phyloP scores from a whole-genome alignment of 2,329 filamentous ascomycete species.

The Fusarium pseudograminearum region DNA sequence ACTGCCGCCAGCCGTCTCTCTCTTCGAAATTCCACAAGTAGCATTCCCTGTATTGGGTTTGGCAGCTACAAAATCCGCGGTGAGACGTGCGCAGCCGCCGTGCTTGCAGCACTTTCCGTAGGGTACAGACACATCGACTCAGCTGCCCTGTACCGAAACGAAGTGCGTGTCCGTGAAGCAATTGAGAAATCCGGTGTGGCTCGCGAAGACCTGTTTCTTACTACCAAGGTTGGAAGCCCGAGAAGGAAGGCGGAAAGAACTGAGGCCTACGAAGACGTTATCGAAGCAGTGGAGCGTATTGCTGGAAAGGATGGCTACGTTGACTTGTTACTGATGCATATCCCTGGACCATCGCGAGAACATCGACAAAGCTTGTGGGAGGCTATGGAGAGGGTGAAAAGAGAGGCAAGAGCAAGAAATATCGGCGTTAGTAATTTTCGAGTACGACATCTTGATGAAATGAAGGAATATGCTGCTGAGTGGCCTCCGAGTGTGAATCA shows the following conservation, averaged over 20 bases:
- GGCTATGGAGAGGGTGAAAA: conserved; percentile 71
- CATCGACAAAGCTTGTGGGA: conserved; percentile 73
- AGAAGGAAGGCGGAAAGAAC: conserved; percentile 55
- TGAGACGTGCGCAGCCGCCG: conserved; percentile 67
- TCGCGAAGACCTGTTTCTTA: conserved; percentile 73
- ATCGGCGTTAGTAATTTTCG: conserved; percentile 83
- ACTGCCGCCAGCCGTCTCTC: conserved; percentile 32
- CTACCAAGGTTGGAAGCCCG: conserved; percentile 73
- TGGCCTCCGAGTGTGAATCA: conserved; percentile 82
- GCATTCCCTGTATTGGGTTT: conserved; percentile 76
- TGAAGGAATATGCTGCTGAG: conserved; percentile 72
- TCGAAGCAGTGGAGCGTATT: conserved; percentile 73
- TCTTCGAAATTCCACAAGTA: conserved; percentile 40
- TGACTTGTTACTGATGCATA: conserved; percentile 79
- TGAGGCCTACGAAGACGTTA: conserved; percentile 67
- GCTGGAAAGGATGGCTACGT: conserved; percentile 71
- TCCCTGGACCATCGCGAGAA: conserved; percentile 65
- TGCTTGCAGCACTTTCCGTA: conserved; percentile 65
- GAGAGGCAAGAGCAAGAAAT: conserved; percentile 69
- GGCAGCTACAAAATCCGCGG: conserved; percentile 74
- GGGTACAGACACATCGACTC: conserved; percentile 76
- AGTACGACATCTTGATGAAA: conserved; percentile 74
- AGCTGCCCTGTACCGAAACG: conserved; percentile 74
- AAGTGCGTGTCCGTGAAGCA: conserved; percentile 73
- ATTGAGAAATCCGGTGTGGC: conserved; percentile 67